phyloP scores from a whole-genome alignment of 371 early-diverging fungal species.

The Chytridiales sp. region DNA sequence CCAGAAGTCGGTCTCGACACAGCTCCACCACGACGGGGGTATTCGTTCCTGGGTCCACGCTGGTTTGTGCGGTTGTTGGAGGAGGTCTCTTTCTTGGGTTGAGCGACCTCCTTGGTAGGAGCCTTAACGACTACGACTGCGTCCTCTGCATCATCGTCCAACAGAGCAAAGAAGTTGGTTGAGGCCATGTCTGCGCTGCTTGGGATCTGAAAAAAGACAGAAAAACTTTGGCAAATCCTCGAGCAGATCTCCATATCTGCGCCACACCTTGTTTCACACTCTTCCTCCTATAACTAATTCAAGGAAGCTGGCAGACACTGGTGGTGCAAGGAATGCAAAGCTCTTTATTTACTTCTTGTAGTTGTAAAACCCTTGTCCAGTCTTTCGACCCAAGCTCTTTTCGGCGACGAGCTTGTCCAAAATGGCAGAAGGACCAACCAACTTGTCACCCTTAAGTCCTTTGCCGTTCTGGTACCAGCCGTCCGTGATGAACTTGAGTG shows the following conservation, averaged over 20 bases:
- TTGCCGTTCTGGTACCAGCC: conserved; percentile 72
- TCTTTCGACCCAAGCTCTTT: conserved; percentile 84
- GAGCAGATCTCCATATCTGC: not conserved
- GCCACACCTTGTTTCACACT: not conserved
- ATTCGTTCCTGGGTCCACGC: not conserved
- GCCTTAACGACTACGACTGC: not conserved
- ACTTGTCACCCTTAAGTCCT: conserved; percentile 66
- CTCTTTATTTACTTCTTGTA: conserved; percentile 43
- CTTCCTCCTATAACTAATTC: not conserved
- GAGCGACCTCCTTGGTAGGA: too few species aligned
- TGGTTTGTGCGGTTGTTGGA: not conserved
- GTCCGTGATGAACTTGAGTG: conserved; percentile 89
- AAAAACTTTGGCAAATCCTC: not conserved
- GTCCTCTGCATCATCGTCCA: not conserved
- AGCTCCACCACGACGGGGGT: not conserved
- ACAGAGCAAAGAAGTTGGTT: not conserved
- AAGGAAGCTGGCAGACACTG: too few species aligned
- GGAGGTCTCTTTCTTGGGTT: not conserved
- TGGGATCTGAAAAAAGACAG: not conserved
- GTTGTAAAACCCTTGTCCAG: conserved; percentile 87
- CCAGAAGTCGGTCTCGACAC: too few species aligned
- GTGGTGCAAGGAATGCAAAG: too few species aligned
- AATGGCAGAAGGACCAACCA: conserved; percentile 66
- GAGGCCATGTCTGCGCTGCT: not conserved
- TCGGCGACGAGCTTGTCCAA: conserved; percentile 74